phyloP scores from a whole-genome alignment of 2,329 filamentous ascomycete genomes.

The Dactylonectria estremocensis region DNA sequence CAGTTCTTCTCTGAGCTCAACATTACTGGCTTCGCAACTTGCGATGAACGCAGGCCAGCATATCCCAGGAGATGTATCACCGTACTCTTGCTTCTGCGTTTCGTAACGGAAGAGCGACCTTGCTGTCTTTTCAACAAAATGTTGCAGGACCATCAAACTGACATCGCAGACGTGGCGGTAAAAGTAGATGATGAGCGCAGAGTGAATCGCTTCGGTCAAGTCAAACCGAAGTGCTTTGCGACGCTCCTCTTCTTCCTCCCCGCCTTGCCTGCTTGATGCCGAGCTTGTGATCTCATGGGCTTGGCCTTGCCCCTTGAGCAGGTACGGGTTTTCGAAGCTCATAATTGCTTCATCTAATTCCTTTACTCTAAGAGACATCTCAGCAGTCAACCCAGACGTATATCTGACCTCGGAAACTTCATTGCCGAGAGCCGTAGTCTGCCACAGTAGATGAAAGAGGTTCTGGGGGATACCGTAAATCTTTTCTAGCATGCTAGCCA shows the following conservation, averaged over 20 bases:
- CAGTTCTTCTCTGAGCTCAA: not conserved
- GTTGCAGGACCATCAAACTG: not conserved
- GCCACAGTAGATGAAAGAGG: constrained; percentile 5
- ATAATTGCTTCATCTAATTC: not conserved
- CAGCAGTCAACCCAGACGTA: not conserved
- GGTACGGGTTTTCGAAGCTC: not conserved
- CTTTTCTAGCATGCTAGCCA: not conserved
- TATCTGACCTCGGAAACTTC: constrained; percentile 3
- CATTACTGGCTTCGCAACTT: not conserved
- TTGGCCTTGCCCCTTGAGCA: no score
- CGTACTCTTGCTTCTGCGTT: constrained; percentile 1
- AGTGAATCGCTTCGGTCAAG: constrained; percentile 1
- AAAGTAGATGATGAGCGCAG: not conserved
- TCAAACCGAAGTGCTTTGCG: not conserved
- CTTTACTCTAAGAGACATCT: not conserved
- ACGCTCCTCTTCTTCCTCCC: not conserved
- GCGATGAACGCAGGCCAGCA: constrained; percentile 8
- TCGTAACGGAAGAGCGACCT: constrained; percentile 1
- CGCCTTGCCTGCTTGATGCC: not conserved
- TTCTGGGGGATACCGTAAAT: constrained; percentile 4
- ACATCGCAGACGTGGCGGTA: constrained; percentile 1
- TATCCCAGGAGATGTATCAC: constrained; percentile 4
- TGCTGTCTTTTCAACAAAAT: constrained; percentile 1
- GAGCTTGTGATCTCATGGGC: not conserved
- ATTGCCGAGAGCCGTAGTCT: constrained; percentile 7